These are phyloP conservation scores for Boletus bicolor DNA, from an alignment of 768 basidiomycete species.

Conservation along the genomic window DNA sequence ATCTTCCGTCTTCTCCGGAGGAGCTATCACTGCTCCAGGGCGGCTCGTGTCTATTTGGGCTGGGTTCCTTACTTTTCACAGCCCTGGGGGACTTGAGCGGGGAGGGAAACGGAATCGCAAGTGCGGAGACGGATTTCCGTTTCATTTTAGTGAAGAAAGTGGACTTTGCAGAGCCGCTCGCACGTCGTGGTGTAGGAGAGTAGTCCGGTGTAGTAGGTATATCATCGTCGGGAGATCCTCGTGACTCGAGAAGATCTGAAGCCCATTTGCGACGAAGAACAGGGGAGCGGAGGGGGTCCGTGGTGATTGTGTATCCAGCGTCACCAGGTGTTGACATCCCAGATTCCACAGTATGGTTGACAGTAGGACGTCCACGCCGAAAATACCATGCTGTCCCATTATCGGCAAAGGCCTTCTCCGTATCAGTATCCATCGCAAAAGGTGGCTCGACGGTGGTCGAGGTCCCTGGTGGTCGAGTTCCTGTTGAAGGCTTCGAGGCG, in stretches of 20 bases:
- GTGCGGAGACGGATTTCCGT: constrained; percentile 43
- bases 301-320: constrained; percentile 22
- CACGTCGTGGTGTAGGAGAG: constrained; percentile 6
- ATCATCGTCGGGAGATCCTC: constrained; percentile 19
- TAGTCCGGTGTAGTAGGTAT: constrained; percentile 9
- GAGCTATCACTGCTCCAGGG: constrained; percentile 63
- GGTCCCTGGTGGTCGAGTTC: constrained; percentile 8
- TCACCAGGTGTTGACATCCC: constrained; percentile 34
- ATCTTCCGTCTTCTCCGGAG: constrained; percentile 42
- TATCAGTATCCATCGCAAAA: constrained; percentile 75
- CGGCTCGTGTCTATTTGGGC: constrained; percentile 33
- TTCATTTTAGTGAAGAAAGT: constrained; percentile 43
- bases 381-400: constrained; percentile 56
- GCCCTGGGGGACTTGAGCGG: constrained; percentile 24
- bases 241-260: constrained; percentile 39
- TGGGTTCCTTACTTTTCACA: constrained; percentile 23
- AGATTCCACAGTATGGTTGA: constrained; percentile 27
- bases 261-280: constrained; percentile 48
- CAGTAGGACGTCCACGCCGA: constrained; percentile 42
- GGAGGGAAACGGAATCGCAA: constrained; percentile 36
- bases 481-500: constrained; percentile 25
- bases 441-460: constrained; percentile 48
- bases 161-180: constrained; percentile 19
- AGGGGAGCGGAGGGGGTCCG: constrained; percentile 41
- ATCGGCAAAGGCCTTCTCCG: constrained; percentile 60